Evolutionary conservation across 2,329 filamentous ascomycete genomes (phyloP), one percentile per base, ranked within the genome.

Genomic region (Verticillium nonalfalfae): DNA sequence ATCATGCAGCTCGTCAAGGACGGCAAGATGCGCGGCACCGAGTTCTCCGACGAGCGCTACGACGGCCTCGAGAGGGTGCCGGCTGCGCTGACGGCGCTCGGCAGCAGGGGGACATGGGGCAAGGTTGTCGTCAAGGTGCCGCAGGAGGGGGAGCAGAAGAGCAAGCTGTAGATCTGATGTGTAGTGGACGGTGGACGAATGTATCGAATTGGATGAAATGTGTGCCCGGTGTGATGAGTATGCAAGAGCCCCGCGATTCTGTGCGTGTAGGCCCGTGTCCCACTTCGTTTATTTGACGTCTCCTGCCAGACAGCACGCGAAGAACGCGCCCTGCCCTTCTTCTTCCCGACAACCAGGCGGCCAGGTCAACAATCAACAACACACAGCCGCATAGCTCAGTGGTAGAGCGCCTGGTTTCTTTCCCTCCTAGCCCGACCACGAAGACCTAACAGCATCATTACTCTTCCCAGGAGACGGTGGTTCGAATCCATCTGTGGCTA

Each of bases 61-160:
- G 85, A 90, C 14, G 94, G 94, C 0, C 75, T 98, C 60, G 92
- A 96, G 68, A 88, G 81, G 62, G 84, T 97, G 34, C 89, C 90
- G 0, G 85, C 84, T 63, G 93, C 93, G 0, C 74, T 98, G 69
- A 81, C 88, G 68, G 90, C 90, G 2, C 76, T 98, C 60, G 93
- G 91, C 1, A 85, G 86, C 1, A 81, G 94, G 63, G 90, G 90
- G 58, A 97, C 93, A 1, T 98, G 94, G 94, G 94, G 94, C 0
- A 98, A 98, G 81, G 94, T 98, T 0, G 91, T 97, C 1, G 88
- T 97, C 21, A 91, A 91, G 76, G 81, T 98, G 52, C 87, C 89
- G 1, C 90, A 93, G 68, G 81, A 85, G 55, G 82, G 79, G 7
- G 78, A 81, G 65, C 84, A 80, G 66, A 85, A 83, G 73, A 85